These are phyloP conservation scores for Phytopythium kandeliae DNA, from an alignment of 352 stramenopile species.

Conservation along the genomic window DNA sequence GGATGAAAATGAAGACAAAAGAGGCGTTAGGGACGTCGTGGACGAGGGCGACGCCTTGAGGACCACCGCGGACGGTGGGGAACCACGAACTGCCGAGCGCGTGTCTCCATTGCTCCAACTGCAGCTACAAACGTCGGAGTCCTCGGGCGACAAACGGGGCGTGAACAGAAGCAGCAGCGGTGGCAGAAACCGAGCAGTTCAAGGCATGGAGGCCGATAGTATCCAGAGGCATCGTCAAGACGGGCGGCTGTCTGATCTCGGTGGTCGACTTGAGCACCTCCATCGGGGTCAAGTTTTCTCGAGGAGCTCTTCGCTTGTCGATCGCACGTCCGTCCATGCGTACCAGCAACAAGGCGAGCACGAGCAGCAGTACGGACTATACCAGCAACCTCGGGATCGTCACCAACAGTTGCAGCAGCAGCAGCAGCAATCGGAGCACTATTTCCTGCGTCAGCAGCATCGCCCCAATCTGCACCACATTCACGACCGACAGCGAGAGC, in stretches of 20 bases:
- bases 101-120: background rate
- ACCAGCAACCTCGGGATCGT: no score
- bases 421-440: background rate
- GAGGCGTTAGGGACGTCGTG: background rate
- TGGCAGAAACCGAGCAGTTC: background rate
- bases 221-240: background rate
- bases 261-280: background rate
- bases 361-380: no score
- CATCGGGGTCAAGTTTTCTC: background rate
- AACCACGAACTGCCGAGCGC: background rate
- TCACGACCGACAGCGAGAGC: conserved; percentile 1
- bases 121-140: background rate
- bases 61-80: background rate
- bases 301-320: background rate
- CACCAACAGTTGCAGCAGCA: background rate
- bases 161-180: background rate
- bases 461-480: background rate
- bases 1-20: background rate
- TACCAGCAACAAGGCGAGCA: no score
- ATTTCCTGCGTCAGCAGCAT: background rate
- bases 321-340: background rate
- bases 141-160: background rate
- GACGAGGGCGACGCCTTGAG: background rate
- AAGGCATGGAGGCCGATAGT: no score
- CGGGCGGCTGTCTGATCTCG: background rate